Percentiles rank a stretch among this genome's conserved stretches.
These are phyloP conservation scores for Cutaneotrichosporon cavernicola DNA, from an alignment of 1,284 basidiomycete genomes.

Conservation along the genomic window DNA sequence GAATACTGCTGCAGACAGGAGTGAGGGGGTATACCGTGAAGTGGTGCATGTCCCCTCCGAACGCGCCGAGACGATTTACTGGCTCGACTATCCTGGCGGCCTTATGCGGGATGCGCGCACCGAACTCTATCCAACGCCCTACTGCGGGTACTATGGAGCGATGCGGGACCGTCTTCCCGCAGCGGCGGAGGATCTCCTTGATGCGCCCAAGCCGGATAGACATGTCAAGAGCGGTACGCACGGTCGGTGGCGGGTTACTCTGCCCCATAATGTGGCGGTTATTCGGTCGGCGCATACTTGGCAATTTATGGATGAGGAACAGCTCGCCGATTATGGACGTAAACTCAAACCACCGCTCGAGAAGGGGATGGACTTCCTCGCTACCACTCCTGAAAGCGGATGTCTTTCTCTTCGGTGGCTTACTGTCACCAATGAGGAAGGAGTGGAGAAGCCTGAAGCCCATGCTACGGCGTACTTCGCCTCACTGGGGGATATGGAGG, in stretches of 20 bases:
- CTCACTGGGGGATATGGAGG: conserved; percentile 16
- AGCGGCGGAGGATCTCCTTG: conserved; percentile 7
- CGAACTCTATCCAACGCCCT: conserved; percentile 20
- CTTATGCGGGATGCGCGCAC: conserved; percentile 8
- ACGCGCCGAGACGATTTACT: conserved; percentile 20
- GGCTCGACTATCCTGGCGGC: conserved; percentile 20
- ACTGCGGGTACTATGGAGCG: conserved; percentile 24
- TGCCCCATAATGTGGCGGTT: conserved; percentile 14
- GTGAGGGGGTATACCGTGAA: conserved; percentile 17
- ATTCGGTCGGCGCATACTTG: conserved; percentile 22
- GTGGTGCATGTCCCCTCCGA: conserved; percentile 12
- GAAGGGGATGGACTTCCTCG: conserved; percentile 18
- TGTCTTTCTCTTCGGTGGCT: conserved; percentile 12
- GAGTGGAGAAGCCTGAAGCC: conserved; percentile 3
- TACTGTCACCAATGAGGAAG: conserved; percentile 1
- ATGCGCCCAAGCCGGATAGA: background rate
- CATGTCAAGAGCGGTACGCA: background rate
- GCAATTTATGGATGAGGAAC: conserved; percentile 17
- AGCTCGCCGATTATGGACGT: conserved; percentile 15
- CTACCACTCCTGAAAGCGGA: conserved; percentile 1
- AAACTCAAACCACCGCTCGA: conserved; percentile 16
- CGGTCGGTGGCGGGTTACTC: conserved; percentile 5
- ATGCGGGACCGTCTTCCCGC: conserved; percentile 20
- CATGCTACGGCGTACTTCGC: conserved; percentile 15
- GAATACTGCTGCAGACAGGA: background rate